Base-by-base conservation (phyloP, 1,284 basidiomycete species). In the Ganoderma multipileum region DNA sequence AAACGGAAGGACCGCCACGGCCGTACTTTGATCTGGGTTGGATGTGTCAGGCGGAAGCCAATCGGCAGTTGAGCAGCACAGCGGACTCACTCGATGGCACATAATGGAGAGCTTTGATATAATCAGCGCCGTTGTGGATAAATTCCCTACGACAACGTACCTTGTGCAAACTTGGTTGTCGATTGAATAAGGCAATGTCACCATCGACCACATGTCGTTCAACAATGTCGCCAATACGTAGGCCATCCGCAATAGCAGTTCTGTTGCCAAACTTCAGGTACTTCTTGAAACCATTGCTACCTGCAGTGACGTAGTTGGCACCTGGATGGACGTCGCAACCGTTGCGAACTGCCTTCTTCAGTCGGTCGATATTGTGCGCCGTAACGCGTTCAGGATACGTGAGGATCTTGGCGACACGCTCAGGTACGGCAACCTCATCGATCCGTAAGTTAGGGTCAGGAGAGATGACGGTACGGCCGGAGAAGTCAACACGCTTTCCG, bases 401-500 rank as follows among this genome's bases (percentile, higher is more conserved):
- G 68, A 99, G 82, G 67, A 98, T 91, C 81, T 97, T 97, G 33
- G 98, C 96, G 20, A 99, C 95, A 67, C 96, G 91, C 80, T 98
- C 95, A 0, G 98, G 98, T 0, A 99, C 95, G 23, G 98, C 98
- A 20, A 98, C 96, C 82, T 98, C 96, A 80, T 99, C 97, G 77
- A 99, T 99, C 63, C 95, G 92, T 71, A 99, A 84, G 79, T 99
- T 99, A 12, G 98, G 98, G 80, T 99, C 98, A 0, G 98, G 98
- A 2, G 96, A 97, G 77, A 99, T 99, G 81, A 99, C 98, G 6
- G 98, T 99, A 76, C 98, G 93, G 20, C 93, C 98, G 1, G 97
- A 99, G 79, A 99, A 99, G 81, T 99, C 98, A 75, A 99, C 98
- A 81, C 98, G 95, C 81, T 99, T 99, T 71, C 98, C 98, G 0